A percentile compares a stretch with the other conserved stretches of the same genome.
phyloP scores from a whole-genome alignment of 768 basidiomycete genomes.

The Hortiboletus flavorubellus region DNA sequence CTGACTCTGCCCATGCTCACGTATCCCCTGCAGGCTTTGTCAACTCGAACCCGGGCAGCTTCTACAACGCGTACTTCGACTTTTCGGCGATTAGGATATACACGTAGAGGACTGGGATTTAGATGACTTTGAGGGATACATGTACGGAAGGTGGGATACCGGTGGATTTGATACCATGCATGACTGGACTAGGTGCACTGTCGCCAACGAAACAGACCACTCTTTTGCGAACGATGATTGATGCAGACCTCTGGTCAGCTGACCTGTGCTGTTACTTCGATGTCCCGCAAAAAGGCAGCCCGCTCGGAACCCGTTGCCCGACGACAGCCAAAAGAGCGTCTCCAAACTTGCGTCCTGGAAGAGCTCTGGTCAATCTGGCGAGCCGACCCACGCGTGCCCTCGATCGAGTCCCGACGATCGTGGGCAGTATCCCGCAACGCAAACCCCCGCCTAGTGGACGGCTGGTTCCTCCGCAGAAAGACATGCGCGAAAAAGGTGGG shows the following conservation, averaged over 20 bases:
- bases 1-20: neutral
- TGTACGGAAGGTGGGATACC: constrained; percentile 1
- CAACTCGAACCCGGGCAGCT: constrained; percentile 54
- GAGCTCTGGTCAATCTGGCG: constrained; percentile 33
- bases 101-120: constrained; percentile 21
- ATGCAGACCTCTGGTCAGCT: constrained; percentile 8
- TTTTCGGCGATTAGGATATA: constrained; percentile 59
- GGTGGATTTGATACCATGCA: constrained; percentile 8
- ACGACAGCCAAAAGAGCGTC: constrained; percentile 10
- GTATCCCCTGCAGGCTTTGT: constrained; percentile 34
- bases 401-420: constrained; percentile 23
- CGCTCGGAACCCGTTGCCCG: neutral
- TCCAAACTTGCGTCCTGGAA: constrained; percentile 9
- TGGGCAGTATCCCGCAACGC: constrained; percentile 26
- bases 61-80: constrained; percentile 68
- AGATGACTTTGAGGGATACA: neutral
- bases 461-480: constrained; percentile 29
- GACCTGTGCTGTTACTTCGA: constrained; percentile 3
- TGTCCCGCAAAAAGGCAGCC: constrained; percentile 11
- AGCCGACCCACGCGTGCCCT: constrained; percentile 27
- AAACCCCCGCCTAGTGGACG: constrained; percentile 16
- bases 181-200: neutral
- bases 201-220: neutral
- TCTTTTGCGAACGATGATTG: neutral
- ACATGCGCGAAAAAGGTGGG: constrained; percentile 23